Conservation (phyloP, 306 rosid genomes). For the Dicorynia guianensis region DNA sequence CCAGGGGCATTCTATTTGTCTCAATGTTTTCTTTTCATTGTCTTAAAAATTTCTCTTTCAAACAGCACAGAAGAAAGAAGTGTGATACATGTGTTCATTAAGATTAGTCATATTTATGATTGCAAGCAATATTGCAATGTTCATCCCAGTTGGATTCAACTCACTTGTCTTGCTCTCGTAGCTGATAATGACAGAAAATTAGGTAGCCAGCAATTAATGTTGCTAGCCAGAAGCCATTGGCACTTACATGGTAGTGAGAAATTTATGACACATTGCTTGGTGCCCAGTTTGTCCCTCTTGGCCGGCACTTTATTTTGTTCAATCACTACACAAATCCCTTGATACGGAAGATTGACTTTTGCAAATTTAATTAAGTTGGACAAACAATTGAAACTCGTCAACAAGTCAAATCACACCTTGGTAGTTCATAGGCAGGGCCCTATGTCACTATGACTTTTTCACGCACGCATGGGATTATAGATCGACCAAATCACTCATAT, state of each 20-base stretch:
- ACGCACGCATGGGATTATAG: background rate
- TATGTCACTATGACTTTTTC: too few species aligned
- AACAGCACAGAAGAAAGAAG: too few species aligned
- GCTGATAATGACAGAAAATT: slow-evolving; percentile 25
- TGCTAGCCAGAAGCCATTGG: slow-evolving; percentile 1
- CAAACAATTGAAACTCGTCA: slow-evolving; percentile 7
- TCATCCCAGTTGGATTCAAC: slow-evolving; percentile 23
- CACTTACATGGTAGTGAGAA: background rate
- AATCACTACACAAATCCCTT: background rate
- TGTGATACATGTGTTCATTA: too few species aligned
- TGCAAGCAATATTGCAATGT: background rate
- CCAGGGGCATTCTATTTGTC: too few species aligned
- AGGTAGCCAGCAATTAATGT: slow-evolving; percentile 1
- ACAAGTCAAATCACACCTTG: background rate
- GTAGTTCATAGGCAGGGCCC: background rate
- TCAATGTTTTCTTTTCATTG: too few species aligned
- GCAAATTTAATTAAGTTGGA: background rate
- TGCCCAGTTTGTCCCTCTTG: background rate
- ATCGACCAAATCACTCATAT: background rate
- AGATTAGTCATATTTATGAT: background rate
- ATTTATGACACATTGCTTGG: background rate
- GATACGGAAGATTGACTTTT: slow-evolving; percentile 3
- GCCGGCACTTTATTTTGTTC: slow-evolving; percentile 4
- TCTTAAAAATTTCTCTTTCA: too few species aligned
- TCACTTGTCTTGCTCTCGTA: slow-evolving; percentile 1